phyloP scores from a whole-genome alignment of 257 asterid genomes.

The Salvia hispanica region DNA sequence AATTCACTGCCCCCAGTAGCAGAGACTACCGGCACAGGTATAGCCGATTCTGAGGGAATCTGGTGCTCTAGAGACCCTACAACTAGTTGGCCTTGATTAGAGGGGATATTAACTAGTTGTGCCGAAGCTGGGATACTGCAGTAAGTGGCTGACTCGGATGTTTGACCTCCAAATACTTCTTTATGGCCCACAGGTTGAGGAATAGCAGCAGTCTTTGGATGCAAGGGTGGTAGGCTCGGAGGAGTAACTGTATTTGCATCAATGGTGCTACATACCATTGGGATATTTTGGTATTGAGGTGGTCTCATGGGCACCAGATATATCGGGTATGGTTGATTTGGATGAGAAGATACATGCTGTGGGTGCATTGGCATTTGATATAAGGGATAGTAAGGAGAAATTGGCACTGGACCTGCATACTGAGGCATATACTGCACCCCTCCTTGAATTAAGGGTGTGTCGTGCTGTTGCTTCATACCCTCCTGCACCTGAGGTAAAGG shows the following conservation, averaged over 20 bases:
- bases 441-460: constrained; percentile 58
- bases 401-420: constrained; percentile 47
- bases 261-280: constrained; percentile 40
- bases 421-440: constrained; percentile 58
- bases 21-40: constrained; percentile 36
- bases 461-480: constrained; percentile 53
- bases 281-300: constrained; percentile 53
- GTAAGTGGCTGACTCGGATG: constrained; percentile 47
- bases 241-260: constrained; percentile 38
- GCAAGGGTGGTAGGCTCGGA: constrained; percentile 50
- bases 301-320: constrained; percentile 57
- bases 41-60: constrained; percentile 44
- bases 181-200: constrained; percentile 41
- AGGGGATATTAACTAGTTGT: constrained; percentile 36
- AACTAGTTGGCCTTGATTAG: constrained; percentile 47
- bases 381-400: constrained; percentile 61
- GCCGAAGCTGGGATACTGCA: constrained; percentile 37
- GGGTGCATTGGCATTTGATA: constrained; percentile 69
- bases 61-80: constrained; percentile 42
- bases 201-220: constrained; percentile 44
- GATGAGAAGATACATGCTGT: constrained; percentile 46
- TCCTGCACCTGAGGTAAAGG: constrained; percentile 55
- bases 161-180: constrained; percentile 46
- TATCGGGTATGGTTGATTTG: constrained; percentile 65
- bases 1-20: constrained; percentile 47